Base-by-base conservation (phyloP, 2,329 filamentous ascomycete species). In the Ophiostoma tasmaniense region DNA sequence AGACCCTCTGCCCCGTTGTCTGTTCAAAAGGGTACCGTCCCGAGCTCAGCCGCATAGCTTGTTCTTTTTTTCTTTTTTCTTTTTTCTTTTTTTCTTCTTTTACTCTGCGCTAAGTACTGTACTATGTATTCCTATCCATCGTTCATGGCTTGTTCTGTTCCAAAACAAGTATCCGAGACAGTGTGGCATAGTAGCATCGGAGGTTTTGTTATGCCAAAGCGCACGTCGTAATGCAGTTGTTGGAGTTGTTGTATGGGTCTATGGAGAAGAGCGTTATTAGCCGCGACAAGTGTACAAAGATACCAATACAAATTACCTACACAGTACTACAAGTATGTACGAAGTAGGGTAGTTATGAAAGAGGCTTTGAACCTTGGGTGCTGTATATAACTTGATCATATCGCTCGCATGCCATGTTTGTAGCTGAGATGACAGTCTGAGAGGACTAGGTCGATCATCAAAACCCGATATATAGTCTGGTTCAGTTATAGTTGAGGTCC, bases 121-220 rank as follows among this genome's bases (percentile, higher is more conserved):
- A n/a, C n/a, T n/a, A n/a, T n/a, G n/a, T n/a, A n/a, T n/a, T 55
- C 7, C 25, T 55, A n/a, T n/a, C 25, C 25, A n/a, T n/a, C 11
- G n/a, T 25, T 25, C 14, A 45, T 8, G 1, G 2, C 7, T 45
- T 39, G 4, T 45, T 45, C 42, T 55, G 50, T 13, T 14, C n/a
- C 50, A 55, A 55, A 55, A 55, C 50, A 55, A 25, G 50, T 55
- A 55, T 55, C 1, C 22, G 50, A 55, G 50, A 55, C 52, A 59
- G 52, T 59, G 52, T 30, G 52, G 55, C 55, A 28, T 30, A 30
- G 14, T 61, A 30, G 55, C 55, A 61, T 61, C 55, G 25, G 55
- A 30, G 55, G 25, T 33, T 61, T 61, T 61, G 55, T 55, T 25
- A 61, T 61, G 55, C 55, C 25, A 28, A 61, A 61, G 55, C 55